Conservation (phyloP, 2,329 filamentous ascomycete species). For the Hypomyces rosellus region DNA sequence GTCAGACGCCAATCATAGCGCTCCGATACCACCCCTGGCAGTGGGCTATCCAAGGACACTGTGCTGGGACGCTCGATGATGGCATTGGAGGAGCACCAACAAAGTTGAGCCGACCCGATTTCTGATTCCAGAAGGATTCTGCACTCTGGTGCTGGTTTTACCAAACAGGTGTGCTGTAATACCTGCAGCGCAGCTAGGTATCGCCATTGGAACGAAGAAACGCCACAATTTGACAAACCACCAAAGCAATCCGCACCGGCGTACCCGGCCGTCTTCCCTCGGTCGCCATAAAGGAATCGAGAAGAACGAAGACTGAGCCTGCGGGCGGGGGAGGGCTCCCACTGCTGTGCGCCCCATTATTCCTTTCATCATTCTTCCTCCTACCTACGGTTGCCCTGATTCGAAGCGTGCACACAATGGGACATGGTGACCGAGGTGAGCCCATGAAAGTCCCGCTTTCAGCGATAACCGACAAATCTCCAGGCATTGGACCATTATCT, state of each 20-base stretch:
- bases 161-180: background rate
- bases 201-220: constrained; percentile 4
- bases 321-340: constrained; percentile 10
- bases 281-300: constrained; percentile 8
- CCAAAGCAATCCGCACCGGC: constrained; percentile 13
- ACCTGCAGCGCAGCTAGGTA: background rate
- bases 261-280: constrained; percentile 13
- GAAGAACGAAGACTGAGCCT: constrained; percentile 7
- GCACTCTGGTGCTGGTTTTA: constrained; percentile 5
- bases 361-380: background rate
- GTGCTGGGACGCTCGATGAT: constrained; percentile 11
- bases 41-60: constrained; percentile 15
- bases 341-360: constrained; percentile 2
- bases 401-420: background rate
- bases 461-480: background rate
- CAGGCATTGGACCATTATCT: background rate
- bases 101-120: constrained; percentile 3
- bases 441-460: background rate
- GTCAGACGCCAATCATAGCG: constrained; percentile 26
- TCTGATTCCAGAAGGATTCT: constrained; percentile 25
- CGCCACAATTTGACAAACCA: constrained; percentile 9
- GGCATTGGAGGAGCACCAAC: constrained; percentile 10
- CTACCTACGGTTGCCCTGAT: background rate
- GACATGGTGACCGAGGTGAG: background rate
- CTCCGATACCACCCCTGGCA: constrained; percentile 19